A percentile compares a stretch with the other conserved stretches of the same genome.
Evolutionary conservation across 805 yeast species (phyloP).

Genomic region (Schwanniomyces yamadae): DNA sequence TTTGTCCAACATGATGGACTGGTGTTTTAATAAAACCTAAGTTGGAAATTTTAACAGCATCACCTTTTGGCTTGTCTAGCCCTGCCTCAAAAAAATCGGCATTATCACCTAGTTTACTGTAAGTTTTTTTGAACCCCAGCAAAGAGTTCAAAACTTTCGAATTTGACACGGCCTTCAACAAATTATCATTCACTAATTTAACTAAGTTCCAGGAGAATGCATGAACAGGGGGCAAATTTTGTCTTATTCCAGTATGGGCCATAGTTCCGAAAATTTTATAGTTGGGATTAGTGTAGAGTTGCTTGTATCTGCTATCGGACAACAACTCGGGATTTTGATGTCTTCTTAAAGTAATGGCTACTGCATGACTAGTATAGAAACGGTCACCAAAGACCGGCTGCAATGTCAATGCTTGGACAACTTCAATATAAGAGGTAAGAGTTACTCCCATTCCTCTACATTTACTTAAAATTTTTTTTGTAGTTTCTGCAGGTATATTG

Average conservation of each 20-base stretch:
- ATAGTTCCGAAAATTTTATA: conserved; percentile 31
- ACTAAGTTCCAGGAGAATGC: conserved; percentile 36
- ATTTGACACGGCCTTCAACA: conserved; percentile 19
- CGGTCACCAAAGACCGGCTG: conserved; percentile 27
- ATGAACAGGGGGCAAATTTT: conserved; percentile 28
- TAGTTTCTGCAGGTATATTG: conserved; percentile 23
- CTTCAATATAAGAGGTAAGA: conserved; percentile 31
- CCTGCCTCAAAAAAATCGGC: conserved; percentile 19
- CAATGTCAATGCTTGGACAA: conserved; percentile 24
- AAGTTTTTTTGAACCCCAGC: conserved; percentile 17
- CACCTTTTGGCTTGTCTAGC: conserved; percentile 27
- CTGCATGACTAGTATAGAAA: conserved; percentile 21
- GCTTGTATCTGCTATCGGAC: conserved; percentile 16
- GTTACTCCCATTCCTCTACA: conserved; percentile 32
- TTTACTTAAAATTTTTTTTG: conserved; percentile 19
- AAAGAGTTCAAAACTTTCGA: conserved; percentile 21
- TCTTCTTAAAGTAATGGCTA: conserved; percentile 36
- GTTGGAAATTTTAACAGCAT: conserved; percentile 35
- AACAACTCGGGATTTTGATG: conserved; percentile 13
- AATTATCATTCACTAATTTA: conserved; percentile 16
- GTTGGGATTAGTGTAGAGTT: conserved; percentile 13
- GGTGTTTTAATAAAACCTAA: conserved; percentile 32
- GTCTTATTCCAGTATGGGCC: conserved; percentile 34
- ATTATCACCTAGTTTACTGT: conserved; percentile 15
- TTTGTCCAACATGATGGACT: conserved; percentile 6